Evolutionary conservation across 371 early-diverging fungal genomes (phyloP).

Genomic region (Rhizopus arrhizus): DNA sequence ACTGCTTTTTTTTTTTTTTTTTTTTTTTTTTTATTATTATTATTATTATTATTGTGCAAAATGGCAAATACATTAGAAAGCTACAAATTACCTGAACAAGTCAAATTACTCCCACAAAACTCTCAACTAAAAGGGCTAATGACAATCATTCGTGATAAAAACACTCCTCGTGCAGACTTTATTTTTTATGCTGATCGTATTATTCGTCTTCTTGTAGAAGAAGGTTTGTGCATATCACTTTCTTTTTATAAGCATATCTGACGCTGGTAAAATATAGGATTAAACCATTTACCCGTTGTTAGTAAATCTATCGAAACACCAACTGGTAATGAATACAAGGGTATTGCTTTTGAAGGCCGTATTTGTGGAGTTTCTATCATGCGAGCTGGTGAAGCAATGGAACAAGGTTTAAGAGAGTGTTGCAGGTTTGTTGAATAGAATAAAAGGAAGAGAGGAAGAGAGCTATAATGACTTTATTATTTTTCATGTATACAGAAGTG

Average conservation of each 20-base stretch:
- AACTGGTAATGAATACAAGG: slow-evolving; percentile 71
- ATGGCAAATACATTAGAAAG: not conserved
- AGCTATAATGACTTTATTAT: not conserved
- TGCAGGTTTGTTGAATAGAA: slow-evolving; percentile 56
- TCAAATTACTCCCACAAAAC: slow-evolving; percentile 70
- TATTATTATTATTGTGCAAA: too few relatives aligned
- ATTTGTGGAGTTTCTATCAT: slow-evolving; percentile 96
- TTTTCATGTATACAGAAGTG: slow-evolving; percentile 55
- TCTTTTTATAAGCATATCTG: too few relatives aligned
- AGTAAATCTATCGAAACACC: slow-evolving; percentile 78
- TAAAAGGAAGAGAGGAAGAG: not conserved
- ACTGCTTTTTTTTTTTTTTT: too few relatives aligned
- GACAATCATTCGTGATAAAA: slow-evolving; percentile 83
- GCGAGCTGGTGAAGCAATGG: slow-evolving; percentile 94
- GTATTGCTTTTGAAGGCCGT: slow-evolving; percentile 81
- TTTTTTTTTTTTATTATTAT: too few relatives aligned
- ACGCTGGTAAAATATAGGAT: slow-evolving; percentile 44
- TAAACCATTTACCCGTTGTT: slow-evolving; percentile 89
- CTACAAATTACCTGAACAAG: slow-evolving; percentile 61
- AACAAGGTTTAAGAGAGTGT: slow-evolving; percentile 89
- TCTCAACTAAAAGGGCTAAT: slow-evolving; percentile 78
- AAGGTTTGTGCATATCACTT: slow-evolving; percentile 50
- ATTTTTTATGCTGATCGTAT: slow-evolving; percentile 93
- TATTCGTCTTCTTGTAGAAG: slow-evolving; percentile 88
- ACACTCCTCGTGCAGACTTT: slow-evolving; percentile 85